Conservation (phyloP, 2,329 filamentous ascomycete species). For the Clonostachys byssicola region DNA sequence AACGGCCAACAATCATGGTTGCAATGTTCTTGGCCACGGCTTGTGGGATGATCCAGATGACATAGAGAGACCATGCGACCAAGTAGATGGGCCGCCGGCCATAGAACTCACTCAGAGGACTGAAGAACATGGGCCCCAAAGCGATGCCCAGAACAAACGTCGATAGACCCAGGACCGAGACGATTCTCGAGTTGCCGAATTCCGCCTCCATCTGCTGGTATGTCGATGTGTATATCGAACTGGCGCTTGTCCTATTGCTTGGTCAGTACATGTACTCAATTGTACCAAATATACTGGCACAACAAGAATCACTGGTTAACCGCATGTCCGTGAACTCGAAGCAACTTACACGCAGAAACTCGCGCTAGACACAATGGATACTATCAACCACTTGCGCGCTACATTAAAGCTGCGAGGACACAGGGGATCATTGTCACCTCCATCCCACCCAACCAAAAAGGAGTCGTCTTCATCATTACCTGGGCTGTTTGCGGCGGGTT, state of each 20-base stretch:
- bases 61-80: slow-evolving; percentile 66
- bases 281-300: too few relatives aligned
- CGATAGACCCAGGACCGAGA: slow-evolving; percentile 78
- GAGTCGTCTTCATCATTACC: slow-evolving; percentile 1
- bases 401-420: slow-evolving; percentile 67
- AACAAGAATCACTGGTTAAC: neutral
- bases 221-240: slow-evolving; percentile 84
- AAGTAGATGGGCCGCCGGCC: slow-evolving; percentile 80
- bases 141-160: slow-evolving; percentile 74
- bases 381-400: slow-evolving; percentile 74
- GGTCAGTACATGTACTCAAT: neutral
- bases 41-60: slow-evolving; percentile 78
- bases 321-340: neutral
- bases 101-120: slow-evolving; percentile 72
- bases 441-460: slow-evolving; percentile 70
- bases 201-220: slow-evolving; percentile 74
- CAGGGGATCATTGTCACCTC: slow-evolving; percentile 64
- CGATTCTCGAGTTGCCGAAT: slow-evolving; percentile 65
- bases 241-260: slow-evolving; percentile 65
- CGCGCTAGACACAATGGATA: slow-evolving; percentile 67
- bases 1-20: slow-evolving; percentile 74
- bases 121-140: slow-evolving; percentile 59
- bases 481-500: neutral
- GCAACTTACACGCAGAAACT: slow-evolving; percentile 79
- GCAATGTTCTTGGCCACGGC: slow-evolving; percentile 78